Evolutionary conservation across 805 yeast genomes (phyloP).

Genomic region (Wickerhamomyces chambardii): DNA sequence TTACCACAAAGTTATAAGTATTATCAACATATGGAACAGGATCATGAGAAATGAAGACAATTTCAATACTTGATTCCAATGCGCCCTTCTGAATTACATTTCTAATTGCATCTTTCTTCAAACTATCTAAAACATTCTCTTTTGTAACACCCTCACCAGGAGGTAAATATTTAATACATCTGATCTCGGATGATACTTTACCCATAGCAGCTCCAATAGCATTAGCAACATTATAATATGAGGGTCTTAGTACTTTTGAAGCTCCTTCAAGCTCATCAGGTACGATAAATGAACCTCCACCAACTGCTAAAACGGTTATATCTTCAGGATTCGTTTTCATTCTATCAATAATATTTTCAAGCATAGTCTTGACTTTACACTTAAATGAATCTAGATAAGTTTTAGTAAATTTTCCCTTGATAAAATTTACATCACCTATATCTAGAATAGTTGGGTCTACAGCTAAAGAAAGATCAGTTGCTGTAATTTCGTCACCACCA

Average conservation of each 20-base stretch:
- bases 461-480: conserved; percentile 28
- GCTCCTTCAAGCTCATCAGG: conserved; percentile 30
- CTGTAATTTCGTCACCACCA: conserved; percentile 32
- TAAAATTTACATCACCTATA: conserved; percentile 20
- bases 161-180: conserved; percentile 4
- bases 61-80: conserved; percentile 11
- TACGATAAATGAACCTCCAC: conserved; percentile 42
- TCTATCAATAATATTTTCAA: conserved; percentile 32
- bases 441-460: conserved; percentile 8
- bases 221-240: conserved; percentile 34
- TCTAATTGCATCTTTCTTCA: conserved; percentile 13
- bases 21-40: conserved; percentile 23
- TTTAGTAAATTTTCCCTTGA: conserved; percentile 11
- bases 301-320: conserved; percentile 34
- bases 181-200: conserved; percentile 26
- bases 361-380: conserved; percentile 12
- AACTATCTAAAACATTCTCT: conserved; percentile 10
- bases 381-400: conserved; percentile 2
- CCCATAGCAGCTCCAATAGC: conserved; percentile 44
- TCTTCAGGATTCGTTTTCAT: conserved; percentile 36
- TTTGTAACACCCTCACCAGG: conserved; percentile 2
- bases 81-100: conserved; percentile 19
- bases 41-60: conserved; percentile 17
- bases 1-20: conserved; percentile 21
- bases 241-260: conserved; percentile 31